phyloP scores from a whole-genome alignment of 208 protist genomes.

The Trypanosomatidae sp. region DNA sequence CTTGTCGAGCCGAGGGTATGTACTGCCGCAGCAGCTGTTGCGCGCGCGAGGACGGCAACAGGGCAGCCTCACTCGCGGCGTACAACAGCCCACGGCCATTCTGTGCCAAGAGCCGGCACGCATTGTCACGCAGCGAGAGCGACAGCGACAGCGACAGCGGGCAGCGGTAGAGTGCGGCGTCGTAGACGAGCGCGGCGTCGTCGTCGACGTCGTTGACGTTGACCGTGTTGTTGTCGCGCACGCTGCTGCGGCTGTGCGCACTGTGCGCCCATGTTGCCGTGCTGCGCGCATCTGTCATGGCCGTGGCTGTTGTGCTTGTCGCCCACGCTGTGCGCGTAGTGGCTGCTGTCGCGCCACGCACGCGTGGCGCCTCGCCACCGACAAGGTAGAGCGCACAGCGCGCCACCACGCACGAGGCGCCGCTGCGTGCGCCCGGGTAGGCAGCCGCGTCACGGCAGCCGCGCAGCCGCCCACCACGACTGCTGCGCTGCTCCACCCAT shows the following conservation, averaged over 20 bases:
- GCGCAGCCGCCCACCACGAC: no score
- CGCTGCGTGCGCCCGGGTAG: no score
- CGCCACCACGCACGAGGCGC: conserved; percentile 21
- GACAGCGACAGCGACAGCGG: conserved; percentile 27
- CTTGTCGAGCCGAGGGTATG: no score
- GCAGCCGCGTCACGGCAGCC: no score
- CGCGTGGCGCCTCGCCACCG: conserved; percentile 47
- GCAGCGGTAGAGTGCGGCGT: conserved; percentile 32
- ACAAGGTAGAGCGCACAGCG: conserved; percentile 50
- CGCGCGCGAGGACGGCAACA: neutral
- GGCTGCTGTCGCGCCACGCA: no score
- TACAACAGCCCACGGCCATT: neutral
- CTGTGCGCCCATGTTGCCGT: no score
- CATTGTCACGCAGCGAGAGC: conserved; percentile 26
- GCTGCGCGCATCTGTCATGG: no score
- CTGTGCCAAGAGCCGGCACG: conserved; percentile 25
- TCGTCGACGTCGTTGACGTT: conserved; percentile 1
- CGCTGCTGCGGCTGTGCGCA: neutral
- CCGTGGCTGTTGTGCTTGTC: no score
- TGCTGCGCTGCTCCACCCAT: no score
- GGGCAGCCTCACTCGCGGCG: neutral
- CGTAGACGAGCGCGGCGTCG: conserved; percentile 16
- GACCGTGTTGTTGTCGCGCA: neutral
- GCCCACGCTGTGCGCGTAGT: no score
- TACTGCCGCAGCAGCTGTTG: no score